These are phyloP conservation scores for Tylopilus sp. DNA, from an alignment of 768 basidiomycete species.

Conservation along the genomic window DNA sequence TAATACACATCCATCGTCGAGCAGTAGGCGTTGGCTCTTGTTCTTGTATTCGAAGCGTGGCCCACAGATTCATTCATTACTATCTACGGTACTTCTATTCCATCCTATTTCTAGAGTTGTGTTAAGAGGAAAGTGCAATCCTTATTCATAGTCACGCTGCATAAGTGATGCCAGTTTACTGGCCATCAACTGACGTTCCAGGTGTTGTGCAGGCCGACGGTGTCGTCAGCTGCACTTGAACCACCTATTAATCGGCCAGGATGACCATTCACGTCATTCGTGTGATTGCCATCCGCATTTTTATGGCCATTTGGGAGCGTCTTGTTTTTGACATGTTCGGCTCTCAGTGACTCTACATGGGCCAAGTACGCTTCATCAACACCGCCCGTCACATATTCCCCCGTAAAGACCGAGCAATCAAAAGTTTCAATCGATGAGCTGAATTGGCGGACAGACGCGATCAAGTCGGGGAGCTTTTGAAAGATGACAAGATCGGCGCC, in stretches of 20 bases:
- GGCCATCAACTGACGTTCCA: constrained; percentile 44
- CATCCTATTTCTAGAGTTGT: constrained; percentile 11
- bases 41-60: constrained; percentile 14
- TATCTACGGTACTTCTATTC: constrained; percentile 1
- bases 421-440: constrained; percentile 75
- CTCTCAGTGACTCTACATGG: constrained; percentile 70
- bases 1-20: constrained; percentile 4
- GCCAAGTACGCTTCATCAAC: constrained; percentile 81
- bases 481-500: constrained; percentile 96
- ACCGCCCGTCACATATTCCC: constrained; percentile 93
- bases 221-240: constrained; percentile 57
- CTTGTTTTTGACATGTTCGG: constrained; percentile 76
- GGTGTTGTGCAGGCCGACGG: constrained; percentile 75
- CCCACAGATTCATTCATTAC: constrained; percentile 9
- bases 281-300: constrained; percentile 34
- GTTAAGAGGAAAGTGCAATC: background rate
- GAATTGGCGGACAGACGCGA: constrained; percentile 79
- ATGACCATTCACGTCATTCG: constrained; percentile 18
- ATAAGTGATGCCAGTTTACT: background rate
- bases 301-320: constrained; percentile 29
- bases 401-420: constrained; percentile 98
- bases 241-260: constrained; percentile 23
- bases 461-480: constrained; percentile 87
- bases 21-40: constrained; percentile 1
- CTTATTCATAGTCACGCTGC: constrained; percentile 1